Evolutionary conservation across 331 rosid species (phyloP).

Genomic region (Erythrophleum ivorense): DNA sequence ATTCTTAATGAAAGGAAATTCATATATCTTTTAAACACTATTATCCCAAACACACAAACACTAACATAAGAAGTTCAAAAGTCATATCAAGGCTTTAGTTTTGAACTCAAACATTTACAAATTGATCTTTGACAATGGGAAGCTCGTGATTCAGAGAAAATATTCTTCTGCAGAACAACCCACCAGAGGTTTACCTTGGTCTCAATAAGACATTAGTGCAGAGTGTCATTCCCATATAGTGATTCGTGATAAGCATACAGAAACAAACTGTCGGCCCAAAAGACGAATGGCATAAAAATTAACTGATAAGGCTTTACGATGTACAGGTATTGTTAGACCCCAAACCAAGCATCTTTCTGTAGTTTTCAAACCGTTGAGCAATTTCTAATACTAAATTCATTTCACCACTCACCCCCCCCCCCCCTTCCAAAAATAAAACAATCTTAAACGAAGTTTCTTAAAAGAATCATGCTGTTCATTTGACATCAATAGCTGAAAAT

Average conservation of each 20-base stretch:
- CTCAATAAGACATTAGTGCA: background rate
- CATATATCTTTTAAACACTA: background rate
- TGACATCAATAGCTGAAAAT: background rate
- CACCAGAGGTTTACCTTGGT: background rate
- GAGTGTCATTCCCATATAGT: conserved; percentile 1
- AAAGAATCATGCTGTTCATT: background rate
- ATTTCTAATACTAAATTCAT: background rate
- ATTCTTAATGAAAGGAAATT: conserved; percentile 2
- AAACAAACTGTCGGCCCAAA: background rate
- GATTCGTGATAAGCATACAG: background rate
- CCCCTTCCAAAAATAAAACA: background rate
- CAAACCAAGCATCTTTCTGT: background rate
- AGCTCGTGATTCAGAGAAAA: background rate
- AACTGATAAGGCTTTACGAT: background rate
- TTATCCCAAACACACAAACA: background rate
- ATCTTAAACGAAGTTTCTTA: background rate
- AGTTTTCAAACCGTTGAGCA: background rate
- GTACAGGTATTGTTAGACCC: background rate
- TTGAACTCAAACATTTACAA: background rate
- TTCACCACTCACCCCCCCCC: background rate
- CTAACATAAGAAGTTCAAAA: background rate
- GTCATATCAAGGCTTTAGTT: background rate
- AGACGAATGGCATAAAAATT: background rate
- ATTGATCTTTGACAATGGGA: background rate
- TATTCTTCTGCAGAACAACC: background rate